Evolutionary conservation across 768 basidiomycete genomes (phyloP).

Genomic region (Russula sp.): DNA sequence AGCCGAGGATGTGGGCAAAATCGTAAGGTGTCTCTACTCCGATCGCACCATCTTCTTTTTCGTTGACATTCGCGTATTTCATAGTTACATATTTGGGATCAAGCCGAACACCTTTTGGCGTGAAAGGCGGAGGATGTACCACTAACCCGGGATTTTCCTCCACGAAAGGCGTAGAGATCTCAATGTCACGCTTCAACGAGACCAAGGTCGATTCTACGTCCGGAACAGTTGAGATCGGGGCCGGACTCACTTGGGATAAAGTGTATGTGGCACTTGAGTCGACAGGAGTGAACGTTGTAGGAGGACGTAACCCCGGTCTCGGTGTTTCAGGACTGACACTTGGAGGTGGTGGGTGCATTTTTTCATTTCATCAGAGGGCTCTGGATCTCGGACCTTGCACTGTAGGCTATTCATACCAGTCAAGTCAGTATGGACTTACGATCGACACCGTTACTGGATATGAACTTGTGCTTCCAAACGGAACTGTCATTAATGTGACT

Average conservation of each 20-base stretch:
- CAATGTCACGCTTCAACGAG: conserved; percentile 31
- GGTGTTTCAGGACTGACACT: conserved; percentile 32
- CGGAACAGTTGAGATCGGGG: conserved; percentile 26
- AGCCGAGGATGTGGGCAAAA: conserved; percentile 22
- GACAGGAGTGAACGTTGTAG: conserved; percentile 29
- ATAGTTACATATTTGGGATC: conserved; percentile 24
- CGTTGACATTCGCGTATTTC: background rate
- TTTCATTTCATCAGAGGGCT: background rate
- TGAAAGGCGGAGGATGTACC: conserved; percentile 33
- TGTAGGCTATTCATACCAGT: conserved; percentile 36
- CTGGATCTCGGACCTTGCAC: background rate
- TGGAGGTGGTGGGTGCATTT: conserved; percentile 29
- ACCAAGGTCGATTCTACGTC: conserved; percentile 4
- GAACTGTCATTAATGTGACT: conserved; percentile 24
- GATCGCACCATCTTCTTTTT: background rate
- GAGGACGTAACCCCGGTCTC: conserved; percentile 30
- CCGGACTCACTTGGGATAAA: conserved; percentile 34
- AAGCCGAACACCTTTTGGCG: conserved; percentile 3
- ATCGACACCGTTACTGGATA: conserved; percentile 38
- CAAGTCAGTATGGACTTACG: conserved; percentile 37
- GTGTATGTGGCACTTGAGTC: conserved; percentile 28
- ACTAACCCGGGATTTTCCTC: conserved; percentile 33
- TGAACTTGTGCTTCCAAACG: conserved; percentile 37
- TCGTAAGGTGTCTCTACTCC: conserved; percentile 9
- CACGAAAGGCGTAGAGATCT: conserved; percentile 33